Conservation (phyloP, 495 filamentous ascomycete genomes). For the Lophium mytilinum region DNA sequence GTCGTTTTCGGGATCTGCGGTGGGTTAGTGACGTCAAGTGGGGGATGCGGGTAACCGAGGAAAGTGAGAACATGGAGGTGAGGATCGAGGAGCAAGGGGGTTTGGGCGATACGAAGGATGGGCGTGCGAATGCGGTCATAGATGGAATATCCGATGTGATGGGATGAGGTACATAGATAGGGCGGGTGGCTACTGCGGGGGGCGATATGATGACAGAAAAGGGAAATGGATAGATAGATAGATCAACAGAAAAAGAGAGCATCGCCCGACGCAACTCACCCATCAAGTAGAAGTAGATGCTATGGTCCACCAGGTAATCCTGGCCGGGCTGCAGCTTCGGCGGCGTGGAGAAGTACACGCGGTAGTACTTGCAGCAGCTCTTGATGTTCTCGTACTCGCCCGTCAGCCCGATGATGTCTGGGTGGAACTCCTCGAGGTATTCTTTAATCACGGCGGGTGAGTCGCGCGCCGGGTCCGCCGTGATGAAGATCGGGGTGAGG, state of each 20-base stretch:
- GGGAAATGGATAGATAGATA: background rate
- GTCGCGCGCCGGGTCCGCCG: constrained; percentile 90
- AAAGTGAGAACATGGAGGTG: no score
- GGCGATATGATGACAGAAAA: background rate
- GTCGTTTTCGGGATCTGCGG: constrained; percentile 82
- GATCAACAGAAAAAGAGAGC: background rate
- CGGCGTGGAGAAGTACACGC: constrained; percentile 96
- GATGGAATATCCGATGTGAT: no score
- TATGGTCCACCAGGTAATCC: constrained; percentile 97
- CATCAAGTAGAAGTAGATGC: constrained; percentile 99
- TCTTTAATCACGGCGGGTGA: constrained; percentile 71
- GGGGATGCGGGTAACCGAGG: background rate
- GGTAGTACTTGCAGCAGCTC: constrained; percentile 83
- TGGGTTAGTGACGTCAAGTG: constrained; percentile 8
- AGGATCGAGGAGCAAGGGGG: no score
- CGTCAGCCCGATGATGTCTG: constrained; percentile 79
- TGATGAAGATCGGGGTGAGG: constrained; percentile 77
- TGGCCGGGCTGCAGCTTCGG: constrained; percentile 77
- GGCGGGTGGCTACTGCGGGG: constrained; percentile 7
- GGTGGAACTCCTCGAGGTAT: constrained; percentile 89
- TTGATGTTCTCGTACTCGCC: constrained; percentile 90
- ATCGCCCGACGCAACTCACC: constrained; percentile 41
- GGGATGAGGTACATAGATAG: background rate
- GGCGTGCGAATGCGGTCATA: no score
- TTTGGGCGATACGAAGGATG: no score